Base-by-base conservation (phyloP, 2,329 filamentous ascomycete species). In the Acrocalymma vagum region DNA sequence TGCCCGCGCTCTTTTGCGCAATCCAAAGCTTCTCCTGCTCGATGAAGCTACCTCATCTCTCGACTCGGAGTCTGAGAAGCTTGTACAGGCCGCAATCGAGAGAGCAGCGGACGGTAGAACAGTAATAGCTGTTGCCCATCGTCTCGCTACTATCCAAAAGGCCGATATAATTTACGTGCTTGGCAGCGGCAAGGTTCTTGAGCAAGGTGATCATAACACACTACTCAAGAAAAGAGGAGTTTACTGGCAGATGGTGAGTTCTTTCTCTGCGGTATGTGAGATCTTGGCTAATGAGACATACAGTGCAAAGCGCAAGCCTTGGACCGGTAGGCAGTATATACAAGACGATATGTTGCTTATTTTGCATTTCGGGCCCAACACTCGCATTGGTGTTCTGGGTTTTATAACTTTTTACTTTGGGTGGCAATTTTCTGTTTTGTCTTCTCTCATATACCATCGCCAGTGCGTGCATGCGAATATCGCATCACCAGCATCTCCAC, bases 251-350 rank as follows among this genome's bases (percentile, higher is more conserved):
- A 69, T 69, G 64, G 61, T 63, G 22, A 49, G 61, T 49, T 35
- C 9, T 9, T 16, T 33, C 6, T 30, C 28, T 13, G 9, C 31
- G 10, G 8, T 25, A 7, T 18, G 14, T 14, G 18, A 8, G 26
- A 26, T 23, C n/a, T 11, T 6, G 11, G 42, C 56, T 59, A 44
- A 62, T 30, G 4, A 20, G 9, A 34, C 3, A 6, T 16, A 15
- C 27, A 67, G 63, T 71, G 68, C 48, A 67, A 69, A 45, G 63
- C 65, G 10, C 68, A 71, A 38, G 67, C 68, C 39, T 48, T 71
- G 36, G 65, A 70, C 50, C 59, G 61, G 6, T 70, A 28, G 34
- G n/a, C n/a, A n/a, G n/a, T n/a, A n/a, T n/a, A n/a, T n/a, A n/a
- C n/a, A n/a, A n/a, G n/a, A n/a, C n/a, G n/a, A n/a, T n/a, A n/a